Evolutionary conservation across 2,329 filamentous ascomycete genomes (phyloP), one percentile per base, ranked within the genome.

Genomic region (Ophiostoma perfectum): DNA sequence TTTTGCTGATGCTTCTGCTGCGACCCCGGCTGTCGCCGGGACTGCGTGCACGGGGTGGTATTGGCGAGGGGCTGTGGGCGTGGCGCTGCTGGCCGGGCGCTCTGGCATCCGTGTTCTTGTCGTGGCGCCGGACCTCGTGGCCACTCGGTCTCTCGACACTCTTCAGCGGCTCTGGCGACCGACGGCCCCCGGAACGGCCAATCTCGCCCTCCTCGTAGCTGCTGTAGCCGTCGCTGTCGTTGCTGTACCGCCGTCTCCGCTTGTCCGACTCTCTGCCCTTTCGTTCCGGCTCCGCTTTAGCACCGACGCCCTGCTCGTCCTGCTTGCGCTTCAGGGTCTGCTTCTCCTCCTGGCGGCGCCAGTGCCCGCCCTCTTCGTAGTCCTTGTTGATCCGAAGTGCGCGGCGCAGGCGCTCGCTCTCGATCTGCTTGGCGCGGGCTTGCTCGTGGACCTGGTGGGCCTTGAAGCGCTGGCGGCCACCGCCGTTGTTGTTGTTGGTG

Each of bases 381-480:
- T 94, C 85, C 76, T 89, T 89, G 75, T 88, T 88, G 74, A 98
- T 96, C 65, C 93, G 93, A 73, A 99, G 82, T 7, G 95, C 95
- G 78, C 84, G 91, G 72, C 94, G 83, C 77, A 99, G 81, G 74
- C 91, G 86, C 80, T 98, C 93, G 78, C 90, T 97, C 83, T 99
- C 95, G 77, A 92, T 90, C 73, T 96, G 94, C 84, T 99, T 99
- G 70, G 94, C 95, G 75, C 95, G 91, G 18, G 95, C 95, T 77
- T 97, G 84, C 80, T 98, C 95, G 81, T 99, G 95, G 27, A 98
- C 93, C 79, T 98, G 92, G 79, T 98, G 93, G 72, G 88, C 84
- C 80, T 98, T 99, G 72, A 98, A 84, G 9, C 86, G 84, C 73
- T 82, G 85, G 67, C 77, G 18, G 16, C 44, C 62, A 18, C 6